Percentiles rank a stretch among this genome's conserved stretches.
These are phyloP conservation scores for Sphagnum magellanicum DNA, from an alignment of 228 moss, liverwort and hornwort species.

Conservation along the genomic window DNA sequence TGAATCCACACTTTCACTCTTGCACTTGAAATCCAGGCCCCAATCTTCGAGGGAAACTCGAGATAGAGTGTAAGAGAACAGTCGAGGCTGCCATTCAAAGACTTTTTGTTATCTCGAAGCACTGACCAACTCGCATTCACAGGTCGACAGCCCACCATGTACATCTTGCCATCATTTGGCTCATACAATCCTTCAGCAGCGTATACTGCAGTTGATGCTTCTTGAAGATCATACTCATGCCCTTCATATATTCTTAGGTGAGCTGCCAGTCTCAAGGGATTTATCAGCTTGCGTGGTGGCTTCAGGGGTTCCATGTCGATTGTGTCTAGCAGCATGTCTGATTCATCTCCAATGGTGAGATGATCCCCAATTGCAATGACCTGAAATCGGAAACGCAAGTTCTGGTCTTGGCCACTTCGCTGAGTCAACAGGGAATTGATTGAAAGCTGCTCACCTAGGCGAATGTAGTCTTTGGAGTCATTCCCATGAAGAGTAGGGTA, in stretches of 20 bases:
- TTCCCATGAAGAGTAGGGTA: constrained; percentile 3
- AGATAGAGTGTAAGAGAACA: constrained; percentile 34
- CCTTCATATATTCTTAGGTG: not conserved
- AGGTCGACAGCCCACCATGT: constrained; percentile 10
- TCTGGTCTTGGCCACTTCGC: not conserved
- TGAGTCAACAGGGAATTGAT: not conserved
- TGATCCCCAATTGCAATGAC: constrained; percentile 6
- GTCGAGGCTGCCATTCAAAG: constrained; percentile 30
- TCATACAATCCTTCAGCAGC: constrained; percentile 6
- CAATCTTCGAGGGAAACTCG: constrained; percentile 28
- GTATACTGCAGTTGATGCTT: not conserved
- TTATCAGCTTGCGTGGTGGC: not conserved
- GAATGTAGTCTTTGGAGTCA: not conserved
- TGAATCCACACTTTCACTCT: constrained; percentile 24
- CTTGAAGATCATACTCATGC: not conserved
- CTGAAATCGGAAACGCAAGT: not conserved
- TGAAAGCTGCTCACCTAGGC: constrained; percentile 1
- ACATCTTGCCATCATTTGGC: constrained; percentile 8
- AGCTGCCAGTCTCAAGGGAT: constrained; percentile 3
- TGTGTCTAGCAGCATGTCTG: no score
- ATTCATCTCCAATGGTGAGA: not conserved
- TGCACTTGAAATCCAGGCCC: constrained; percentile 31
- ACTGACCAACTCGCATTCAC: constrained; percentile 7
- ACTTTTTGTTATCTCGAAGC: not conserved
- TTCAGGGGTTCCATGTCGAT: not conserved